Conservation (phyloP, 768 basidiomycete genomes). For the Auriculariales sp. region DNA sequence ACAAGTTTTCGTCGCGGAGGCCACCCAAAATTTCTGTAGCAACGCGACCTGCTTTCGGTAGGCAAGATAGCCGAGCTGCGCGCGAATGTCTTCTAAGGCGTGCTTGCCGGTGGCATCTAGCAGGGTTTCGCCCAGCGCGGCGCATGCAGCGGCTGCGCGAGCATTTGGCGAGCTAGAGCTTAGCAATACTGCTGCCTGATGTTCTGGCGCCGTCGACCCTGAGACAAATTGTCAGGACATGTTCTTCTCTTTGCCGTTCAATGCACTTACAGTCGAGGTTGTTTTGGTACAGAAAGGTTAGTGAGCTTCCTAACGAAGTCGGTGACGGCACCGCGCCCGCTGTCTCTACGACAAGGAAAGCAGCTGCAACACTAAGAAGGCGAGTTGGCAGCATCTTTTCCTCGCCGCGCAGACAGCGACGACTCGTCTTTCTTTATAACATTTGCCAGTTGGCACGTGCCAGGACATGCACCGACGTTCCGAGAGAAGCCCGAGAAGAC, state of each 20-base stretch:
- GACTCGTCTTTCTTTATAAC: too few relatives aligned
- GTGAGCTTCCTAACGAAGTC: constrained; percentile 2
- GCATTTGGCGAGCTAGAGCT: background rate
- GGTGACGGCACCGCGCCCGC: background rate
- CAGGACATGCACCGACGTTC: too few relatives aligned
- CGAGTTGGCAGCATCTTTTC: too few relatives aligned
- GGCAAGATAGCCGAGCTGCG: background rate
- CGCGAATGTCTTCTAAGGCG: constrained; percentile 3
- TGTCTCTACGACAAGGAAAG: background rate
- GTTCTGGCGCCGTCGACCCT: constrained; percentile 7
- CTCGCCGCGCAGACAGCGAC: too few relatives aligned
- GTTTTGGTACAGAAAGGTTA: constrained; percentile 20
- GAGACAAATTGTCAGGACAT: background rate
- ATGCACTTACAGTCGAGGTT: constrained; percentile 16
- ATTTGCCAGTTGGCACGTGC: too few relatives aligned
- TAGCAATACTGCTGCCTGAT: constrained; percentile 6
- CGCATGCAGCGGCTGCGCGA: constrained; percentile 4
- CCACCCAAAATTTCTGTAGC: constrained; percentile 5
- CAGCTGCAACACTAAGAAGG: background rate
- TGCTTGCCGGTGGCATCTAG: constrained; percentile 1
- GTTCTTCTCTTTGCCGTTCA: background rate
- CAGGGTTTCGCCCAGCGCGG: constrained; percentile 3
- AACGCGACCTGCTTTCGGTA: background rate
- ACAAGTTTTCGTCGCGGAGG: background rate
- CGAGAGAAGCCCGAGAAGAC: too few relatives aligned